A percentile compares a stretch with the other conserved stretches of the same genome.
Evolutionary conservation across 306 rosid genomes (phyloP).

Genomic region (Prosopis cineraria): DNA sequence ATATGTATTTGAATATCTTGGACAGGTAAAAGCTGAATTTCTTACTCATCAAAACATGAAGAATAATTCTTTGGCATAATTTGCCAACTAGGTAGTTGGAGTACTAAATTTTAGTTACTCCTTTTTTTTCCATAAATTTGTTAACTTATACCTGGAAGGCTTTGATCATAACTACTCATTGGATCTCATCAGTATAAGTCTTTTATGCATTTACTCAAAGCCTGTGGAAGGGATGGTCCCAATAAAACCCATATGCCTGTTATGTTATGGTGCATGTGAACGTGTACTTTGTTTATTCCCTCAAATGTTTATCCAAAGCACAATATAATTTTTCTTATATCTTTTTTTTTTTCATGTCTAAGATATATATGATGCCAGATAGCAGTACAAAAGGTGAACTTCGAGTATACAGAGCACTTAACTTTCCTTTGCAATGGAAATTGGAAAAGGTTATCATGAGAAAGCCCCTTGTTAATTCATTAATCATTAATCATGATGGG

Average conservation of each 20-base stretch:
- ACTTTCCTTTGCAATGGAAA: conserved; percentile 87
- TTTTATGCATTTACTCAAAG: neutral
- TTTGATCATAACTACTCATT: neutral
- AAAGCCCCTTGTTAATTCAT: conserved; percentile 84
- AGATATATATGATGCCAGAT: conserved; percentile 98
- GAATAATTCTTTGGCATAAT: neutral
- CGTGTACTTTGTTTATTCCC: neutral
- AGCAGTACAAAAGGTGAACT: conserved; percentile 79
- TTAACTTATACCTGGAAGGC: neutral
- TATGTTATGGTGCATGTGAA: conserved; percentile 5
- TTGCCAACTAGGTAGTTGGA: neutral
- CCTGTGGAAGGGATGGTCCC: conserved; percentile 2
- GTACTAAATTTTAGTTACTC: neutral
- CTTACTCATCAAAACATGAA: neutral
- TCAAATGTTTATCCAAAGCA: conserved; percentile 16
- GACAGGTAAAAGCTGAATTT: conserved; percentile 51
- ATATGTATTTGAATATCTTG: conserved; percentile 71
- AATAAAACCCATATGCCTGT: neutral
- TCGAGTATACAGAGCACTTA: conserved; percentile 79
- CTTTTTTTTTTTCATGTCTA: conserved; percentile 23
- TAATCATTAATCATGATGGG: conserved; percentile 59
- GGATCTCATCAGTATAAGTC: neutral
- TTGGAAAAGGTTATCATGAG: conserved; percentile 72
- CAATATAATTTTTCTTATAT: neutral
- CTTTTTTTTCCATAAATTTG: neutral